Percentiles rank a stretch among this genome's conserved stretches.
These are phyloP conservation scores for Saccharomycopsis javanensis DNA, from an alignment of 805 yeast genomes.

Conservation along the genomic window DNA sequence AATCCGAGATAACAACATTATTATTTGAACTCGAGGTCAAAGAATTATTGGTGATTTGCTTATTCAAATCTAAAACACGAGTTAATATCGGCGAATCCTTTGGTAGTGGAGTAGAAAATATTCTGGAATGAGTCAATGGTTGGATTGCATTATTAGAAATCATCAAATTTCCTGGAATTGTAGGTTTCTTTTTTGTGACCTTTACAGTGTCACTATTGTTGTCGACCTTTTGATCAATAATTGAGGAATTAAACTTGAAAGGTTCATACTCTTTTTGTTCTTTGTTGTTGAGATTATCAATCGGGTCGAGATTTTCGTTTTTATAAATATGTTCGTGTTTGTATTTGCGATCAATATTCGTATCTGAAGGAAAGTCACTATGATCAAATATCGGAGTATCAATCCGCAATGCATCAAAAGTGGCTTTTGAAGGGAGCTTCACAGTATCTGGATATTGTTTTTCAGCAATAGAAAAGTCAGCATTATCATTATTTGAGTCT, in stretches of 20 bases:
- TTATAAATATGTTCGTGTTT: not conserved
- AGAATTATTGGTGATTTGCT: slow-evolving; percentile 3
- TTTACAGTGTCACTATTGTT: not conserved
- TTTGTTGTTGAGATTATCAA: not conserved
- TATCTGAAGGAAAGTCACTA: not conserved
- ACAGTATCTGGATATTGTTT: not conserved
- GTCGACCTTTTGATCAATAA: not conserved
- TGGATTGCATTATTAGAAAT: not conserved
- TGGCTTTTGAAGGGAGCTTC: not conserved
- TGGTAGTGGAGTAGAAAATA: slow-evolving; percentile 16
- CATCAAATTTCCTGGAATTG: not conserved
- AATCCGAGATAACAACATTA: not conserved
- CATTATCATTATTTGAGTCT: not conserved
- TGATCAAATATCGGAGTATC: not conserved
- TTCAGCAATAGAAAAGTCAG: not conserved
- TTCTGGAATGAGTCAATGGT: slow-evolving; percentile 3
- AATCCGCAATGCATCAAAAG: not conserved
- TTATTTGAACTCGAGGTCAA: not conserved
- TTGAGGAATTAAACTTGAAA: not conserved
- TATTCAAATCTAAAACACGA: slow-evolving; percentile 11
- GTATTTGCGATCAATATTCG: not conserved
- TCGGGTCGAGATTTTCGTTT: not conserved
- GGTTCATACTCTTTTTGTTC: not conserved
- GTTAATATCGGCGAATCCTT: slow-evolving; percentile 9
- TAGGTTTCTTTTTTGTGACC: not conserved